Percentiles rank a stretch among this genome's conserved stretches.
These are phyloP conservation scores for Alternaria arbusti DNA, from an alignment of 2,329 filamentous ascomycete genomes.

Conservation along the genomic window DNA sequence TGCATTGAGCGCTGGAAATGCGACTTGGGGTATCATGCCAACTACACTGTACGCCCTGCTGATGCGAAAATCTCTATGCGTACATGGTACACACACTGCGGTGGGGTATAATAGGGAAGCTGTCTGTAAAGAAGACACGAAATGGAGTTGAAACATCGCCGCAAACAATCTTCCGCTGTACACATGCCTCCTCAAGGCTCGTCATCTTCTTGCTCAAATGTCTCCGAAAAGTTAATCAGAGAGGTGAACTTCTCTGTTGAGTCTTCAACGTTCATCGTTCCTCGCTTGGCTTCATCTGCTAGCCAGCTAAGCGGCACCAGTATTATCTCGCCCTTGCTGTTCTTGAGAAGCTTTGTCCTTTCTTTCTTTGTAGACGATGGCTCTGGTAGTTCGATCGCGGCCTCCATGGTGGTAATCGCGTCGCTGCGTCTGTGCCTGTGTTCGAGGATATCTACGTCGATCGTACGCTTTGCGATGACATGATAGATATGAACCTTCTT, in stretches of 20 bases:
- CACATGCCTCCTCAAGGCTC: not conserved
- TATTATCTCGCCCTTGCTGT: constrained; percentile 20
- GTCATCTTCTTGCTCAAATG: constrained; percentile 27
- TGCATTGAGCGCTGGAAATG: not conserved
- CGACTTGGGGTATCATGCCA: not conserved
- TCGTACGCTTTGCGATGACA: constrained; percentile 79
- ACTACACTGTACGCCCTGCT: not conserved
- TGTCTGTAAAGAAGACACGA: not conserved
- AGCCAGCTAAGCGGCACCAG: constrained; percentile 40
- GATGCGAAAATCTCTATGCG: not conserved
- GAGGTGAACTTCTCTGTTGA: constrained; percentile 26
- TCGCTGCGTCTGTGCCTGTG: constrained; percentile 48
- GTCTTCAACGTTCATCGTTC: constrained; percentile 18
- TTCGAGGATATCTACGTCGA: constrained; percentile 57
- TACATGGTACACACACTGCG: not conserved
- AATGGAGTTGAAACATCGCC: not conserved
- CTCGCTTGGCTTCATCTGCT: constrained; percentile 12
- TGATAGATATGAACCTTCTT: constrained; percentile 68
- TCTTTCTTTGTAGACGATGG: constrained; percentile 14
- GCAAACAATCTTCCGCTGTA: not conserved
- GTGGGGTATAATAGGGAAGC: not conserved
- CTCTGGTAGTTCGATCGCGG: constrained; percentile 9
- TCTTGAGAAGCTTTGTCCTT: constrained; percentile 29
- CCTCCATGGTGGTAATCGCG: constrained; percentile 16
- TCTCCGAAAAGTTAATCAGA: constrained; percentile 38